Evolutionary conservation across 192 early-diverging fungal species (phyloP), one percentile per base, ranked within the genome.

Genomic region (Backusella circina): DNA sequence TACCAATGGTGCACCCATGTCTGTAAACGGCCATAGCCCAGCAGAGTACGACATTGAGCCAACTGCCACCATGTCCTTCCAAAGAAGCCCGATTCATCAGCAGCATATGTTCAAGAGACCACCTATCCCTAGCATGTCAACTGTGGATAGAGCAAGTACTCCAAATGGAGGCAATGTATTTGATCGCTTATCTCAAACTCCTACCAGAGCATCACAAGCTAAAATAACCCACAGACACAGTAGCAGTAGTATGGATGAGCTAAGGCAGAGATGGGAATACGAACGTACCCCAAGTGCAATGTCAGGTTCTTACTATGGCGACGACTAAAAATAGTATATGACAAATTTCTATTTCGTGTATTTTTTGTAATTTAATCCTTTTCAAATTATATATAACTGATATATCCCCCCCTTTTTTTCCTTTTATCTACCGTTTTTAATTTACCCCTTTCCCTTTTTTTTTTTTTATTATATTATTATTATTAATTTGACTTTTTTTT

Each of bases 191-290:
- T 67, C 79, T 32, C 79, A 81, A 67, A 77, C 76, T 3, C 75
- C 75, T 18, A 81, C 79, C 7, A 72, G 76, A 65, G 75, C 79
- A 8, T 81, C 79, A 28, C 75, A 72, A 30, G 79, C 79, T 15
- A 81, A 81, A 41, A 77, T 81, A 30, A 47, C 75, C 21, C 69
- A 81, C 32, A 75, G 79, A 12, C 73, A 81, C 36, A 81, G 79
- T 65, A 81, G 71, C n/a, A 51, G 79, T 21, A 81, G 79, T 39
- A 69, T 81, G 57, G 79, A 81, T 37, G 79, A 81, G 30, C 54
- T 81, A 8, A 76, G 70, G 57, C 65, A 70, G 9, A 72, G 67
- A 41, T 81, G 75, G 74, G 67, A 73, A 36, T 18, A 65, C 9
- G 71, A 73, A 64, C 71, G 79, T 23, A 47, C 75, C 23, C 26